Evolutionary conservation across 768 basidiomycete species (phyloP).

Genomic region (Daedaleopsis nitida): DNA sequence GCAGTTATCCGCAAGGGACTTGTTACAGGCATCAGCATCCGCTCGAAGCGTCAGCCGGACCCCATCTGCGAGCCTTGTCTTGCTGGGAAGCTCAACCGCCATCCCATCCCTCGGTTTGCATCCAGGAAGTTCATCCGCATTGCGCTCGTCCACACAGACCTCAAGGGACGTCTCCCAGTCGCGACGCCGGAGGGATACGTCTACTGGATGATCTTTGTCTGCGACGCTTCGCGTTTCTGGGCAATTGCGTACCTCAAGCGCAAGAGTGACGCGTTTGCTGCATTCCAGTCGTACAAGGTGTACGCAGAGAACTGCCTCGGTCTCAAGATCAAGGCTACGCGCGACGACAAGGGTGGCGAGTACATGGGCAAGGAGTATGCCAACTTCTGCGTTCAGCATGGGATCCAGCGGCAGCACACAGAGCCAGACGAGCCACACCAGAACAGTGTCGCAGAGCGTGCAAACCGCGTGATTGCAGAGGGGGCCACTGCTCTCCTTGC

Average conservation of each 20-base stretch:
- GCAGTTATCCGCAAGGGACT: conserved; percentile 17
- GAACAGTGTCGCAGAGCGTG: too few relatives aligned
- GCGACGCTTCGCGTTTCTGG: too few relatives aligned
- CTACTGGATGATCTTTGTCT: conserved; percentile 10
- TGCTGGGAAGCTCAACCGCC: conserved; percentile 28
- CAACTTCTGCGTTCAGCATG: too few relatives aligned
- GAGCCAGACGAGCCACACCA: too few relatives aligned
- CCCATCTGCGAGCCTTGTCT: conserved; percentile 39
- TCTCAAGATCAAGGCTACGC: too few relatives aligned
- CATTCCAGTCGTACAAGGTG: conserved; percentile 22
- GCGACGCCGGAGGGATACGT: conserved; percentile 8
- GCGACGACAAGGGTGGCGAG: too few relatives aligned
- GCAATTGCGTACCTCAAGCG: conserved; percentile 11
- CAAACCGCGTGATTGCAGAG: too few relatives aligned
- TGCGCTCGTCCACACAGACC: too few relatives aligned
- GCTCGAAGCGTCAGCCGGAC: conserved; percentile 22
- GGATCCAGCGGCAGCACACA: too few relatives aligned
- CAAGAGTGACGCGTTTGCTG: too few relatives aligned
- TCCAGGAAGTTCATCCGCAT: conserved; percentile 7
- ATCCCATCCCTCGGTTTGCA: conserved; percentile 13
- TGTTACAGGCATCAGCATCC: conserved; percentile 28
- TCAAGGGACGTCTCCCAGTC: conserved; percentile 13
- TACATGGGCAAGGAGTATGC: too few relatives aligned
- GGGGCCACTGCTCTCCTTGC: conserved; percentile 6
- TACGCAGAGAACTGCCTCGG: too few relatives aligned